Evolutionary conservation across 2,329 filamentous ascomycete species (phyloP).

Genomic region (Botrytis elliptica): DNA sequence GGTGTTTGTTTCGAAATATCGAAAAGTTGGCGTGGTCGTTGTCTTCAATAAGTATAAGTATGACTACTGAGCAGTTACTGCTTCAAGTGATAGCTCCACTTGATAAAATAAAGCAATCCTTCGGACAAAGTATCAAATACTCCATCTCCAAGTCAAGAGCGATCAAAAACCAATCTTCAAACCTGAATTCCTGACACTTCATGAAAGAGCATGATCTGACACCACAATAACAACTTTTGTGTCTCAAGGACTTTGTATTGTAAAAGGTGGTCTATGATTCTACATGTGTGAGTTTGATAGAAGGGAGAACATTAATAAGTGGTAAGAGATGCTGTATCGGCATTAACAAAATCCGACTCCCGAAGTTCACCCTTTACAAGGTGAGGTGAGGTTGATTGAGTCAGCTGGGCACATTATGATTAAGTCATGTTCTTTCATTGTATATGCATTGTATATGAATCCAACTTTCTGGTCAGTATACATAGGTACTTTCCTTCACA

Average conservation of each 20-base stretch:
- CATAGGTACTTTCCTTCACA: background rate
- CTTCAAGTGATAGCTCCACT: background rate
- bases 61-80: fast-evolving
- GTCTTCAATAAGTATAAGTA: background rate
- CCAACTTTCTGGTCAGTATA: background rate
- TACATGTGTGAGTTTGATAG: background rate
- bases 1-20: background rate
- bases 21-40: background rate
- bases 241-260: background rate
- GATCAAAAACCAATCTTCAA: background rate
- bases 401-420: background rate
- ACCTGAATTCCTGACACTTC: background rate
- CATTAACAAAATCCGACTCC: background rate
- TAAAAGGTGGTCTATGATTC: background rate
- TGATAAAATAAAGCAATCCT: no score
- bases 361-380: background rate
- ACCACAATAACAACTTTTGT: background rate
- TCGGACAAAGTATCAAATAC: background rate
- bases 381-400: background rate
- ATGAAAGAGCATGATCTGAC: background rate
- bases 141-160: background rate
- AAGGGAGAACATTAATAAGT: background rate
- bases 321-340: background rate
- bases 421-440: background rate
- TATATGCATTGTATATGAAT: background rate